Conservation (phyloP, 495 filamentous ascomycete genomes). For the Daldinia loculata region DNA sequence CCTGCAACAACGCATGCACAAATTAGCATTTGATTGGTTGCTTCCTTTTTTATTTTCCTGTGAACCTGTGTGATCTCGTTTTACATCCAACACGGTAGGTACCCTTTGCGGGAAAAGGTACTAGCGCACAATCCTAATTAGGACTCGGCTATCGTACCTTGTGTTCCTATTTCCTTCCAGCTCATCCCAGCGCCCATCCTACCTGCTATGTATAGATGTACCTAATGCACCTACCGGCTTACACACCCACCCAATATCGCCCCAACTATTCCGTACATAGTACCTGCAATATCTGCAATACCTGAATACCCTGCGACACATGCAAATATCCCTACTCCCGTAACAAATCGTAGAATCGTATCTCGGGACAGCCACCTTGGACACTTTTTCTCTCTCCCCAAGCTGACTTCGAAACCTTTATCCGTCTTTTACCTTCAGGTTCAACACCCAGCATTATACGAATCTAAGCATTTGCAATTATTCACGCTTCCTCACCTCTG, state of each 20-base stretch:
- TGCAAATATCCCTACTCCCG: slow-evolving; percentile 3
- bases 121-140: slow-evolving; percentile 23
- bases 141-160: slow-evolving; percentile 6
- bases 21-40: slow-evolving; percentile 30
- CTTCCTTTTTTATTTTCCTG: slow-evolving; percentile 7
- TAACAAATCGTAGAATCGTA: slow-evolving; percentile 8
- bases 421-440: slow-evolving; percentile 7
- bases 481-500: background rate
- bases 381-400: slow-evolving; percentile 5
- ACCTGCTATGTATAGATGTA: background rate
- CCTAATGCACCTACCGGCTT: background rate
- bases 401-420: background rate
- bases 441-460: slow-evolving; percentile 15
- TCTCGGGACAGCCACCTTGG: slow-evolving; percentile 17
- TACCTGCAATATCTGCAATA: background rate
- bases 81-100: background rate
- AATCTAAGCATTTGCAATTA: slow-evolving; percentile 8
- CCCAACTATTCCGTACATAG: background rate
- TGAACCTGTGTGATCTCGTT: background rate
- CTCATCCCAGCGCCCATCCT: background rate
- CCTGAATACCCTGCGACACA: background rate
- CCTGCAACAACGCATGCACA: slow-evolving; percentile 12
- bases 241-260: background rate
- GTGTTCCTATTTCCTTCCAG: background rate
- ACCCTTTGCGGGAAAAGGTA: background rate